These are phyloP conservation scores for Agaricus blazei DNA, from an alignment of 768 basidiomycete species.

Conservation along the genomic window DNA sequence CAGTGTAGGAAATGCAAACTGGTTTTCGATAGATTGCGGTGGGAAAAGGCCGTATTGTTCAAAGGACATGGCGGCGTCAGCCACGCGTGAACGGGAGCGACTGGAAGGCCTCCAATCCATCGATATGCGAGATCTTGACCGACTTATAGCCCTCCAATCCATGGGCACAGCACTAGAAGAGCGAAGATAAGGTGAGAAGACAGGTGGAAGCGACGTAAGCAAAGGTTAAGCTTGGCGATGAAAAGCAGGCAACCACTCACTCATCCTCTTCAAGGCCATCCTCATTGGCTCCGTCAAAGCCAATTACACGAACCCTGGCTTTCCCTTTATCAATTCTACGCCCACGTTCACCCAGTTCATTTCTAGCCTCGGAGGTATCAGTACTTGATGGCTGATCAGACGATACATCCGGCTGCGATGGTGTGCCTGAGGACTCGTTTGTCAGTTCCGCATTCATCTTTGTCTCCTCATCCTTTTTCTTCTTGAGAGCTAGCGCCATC, in stretches of 20 bases:
- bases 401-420: conserved; percentile 14
- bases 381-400: conserved; percentile 17
- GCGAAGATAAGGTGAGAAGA: conserved; percentile 2
- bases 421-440: conserved; percentile 6
- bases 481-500: conserved; percentile 94
- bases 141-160: conserved; percentile 92
- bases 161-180: conserved; percentile 54
- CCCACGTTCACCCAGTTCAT: conserved; percentile 50
- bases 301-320: conserved; percentile 69
- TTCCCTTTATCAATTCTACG: conserved; percentile 80
- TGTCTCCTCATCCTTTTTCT: conserved; percentile 70
- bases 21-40: conserved; percentile 31
- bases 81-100: conserved; percentile 74
- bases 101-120: conserved; percentile 88
- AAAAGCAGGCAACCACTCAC: conserved; percentile 39
- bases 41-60: conserved; percentile 38
- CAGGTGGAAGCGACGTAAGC: conserved; percentile 7
- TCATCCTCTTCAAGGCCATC: conserved; percentile 70
- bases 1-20: conserved; percentile 38
- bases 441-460: conserved; percentile 10
- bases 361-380: conserved; percentile 14
- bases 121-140: conserved; percentile 83
- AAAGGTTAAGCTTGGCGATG: conserved; percentile 6
- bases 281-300: conserved; percentile 74
- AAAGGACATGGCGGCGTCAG: conserved; percentile 45